Evolutionary conservation across 805 yeast genomes (phyloP), one percentile per base, ranked within the genome.

Genomic region (Yarrowia deformans): DNA sequence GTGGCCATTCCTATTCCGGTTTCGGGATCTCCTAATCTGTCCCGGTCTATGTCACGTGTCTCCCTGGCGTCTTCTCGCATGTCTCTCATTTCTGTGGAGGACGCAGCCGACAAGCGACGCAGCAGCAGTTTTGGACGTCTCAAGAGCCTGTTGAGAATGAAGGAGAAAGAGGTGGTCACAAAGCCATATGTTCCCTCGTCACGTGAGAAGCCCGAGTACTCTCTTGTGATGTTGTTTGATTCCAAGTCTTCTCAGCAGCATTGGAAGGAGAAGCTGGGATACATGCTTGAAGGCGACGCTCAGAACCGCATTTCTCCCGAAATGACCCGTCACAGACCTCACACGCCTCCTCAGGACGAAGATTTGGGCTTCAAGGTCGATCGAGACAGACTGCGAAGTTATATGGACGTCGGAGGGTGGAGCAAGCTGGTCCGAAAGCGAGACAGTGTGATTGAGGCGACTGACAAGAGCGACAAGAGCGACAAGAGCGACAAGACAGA

Each of bases 101-200:
- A 40, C 2, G 42, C 64, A 1, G 19, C 34, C 10, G n/a, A 48
- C 8, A 32, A 32, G 6, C 49, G 64, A 16, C 8, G 64, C 23
- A 56, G 64, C 23, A 56, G 64, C 64, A 42, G 49, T n/a, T 43
- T 56, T 42, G 64, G 64, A n/a, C 64, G 64, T 1, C 49, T 56
- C 29, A 56, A 42, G 29, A 42, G 64, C 10, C 39, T 56, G 49
- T 35, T 56, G 10, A 23, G 64, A 32, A 56, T 42, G 32, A 43
- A 56, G 39, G 40, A 43, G 3, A 29, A 42, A 32, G 64, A 56
- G 12, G 29, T 40, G 2, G 40, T 42, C 12, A 12, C 64, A 7
- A 40, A n/a, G 40, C 64, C 48, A 2, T 43, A 40, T 3, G 13
- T 8, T 5, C 49, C 64, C 7, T 56, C 49, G 50, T 42, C 64